Evolutionary conservation across 495 filamentous ascomycete species (phyloP), one percentile per base, ranked within the genome.

Genomic region (Trichoderma gamsii): DNA sequence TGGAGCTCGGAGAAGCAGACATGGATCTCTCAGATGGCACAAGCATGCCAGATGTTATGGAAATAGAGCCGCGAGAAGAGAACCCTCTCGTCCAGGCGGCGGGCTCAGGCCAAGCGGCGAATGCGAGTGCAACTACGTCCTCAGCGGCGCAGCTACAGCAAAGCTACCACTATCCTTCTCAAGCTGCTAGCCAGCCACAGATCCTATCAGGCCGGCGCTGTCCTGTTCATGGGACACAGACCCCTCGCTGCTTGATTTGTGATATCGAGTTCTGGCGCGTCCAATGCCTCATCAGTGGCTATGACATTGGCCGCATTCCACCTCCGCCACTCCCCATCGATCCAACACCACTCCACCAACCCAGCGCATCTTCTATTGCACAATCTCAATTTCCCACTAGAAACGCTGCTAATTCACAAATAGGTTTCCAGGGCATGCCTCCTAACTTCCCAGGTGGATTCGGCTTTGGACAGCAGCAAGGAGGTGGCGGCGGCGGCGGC

Each of bases 391-490:
- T 15, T 18, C 9, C 4, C 12, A 15, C 12, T 16, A 25, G 8
- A 16, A 38, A 61, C 56, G 56, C 4, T 13, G 66, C 38, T 18
- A 65, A 41, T 18, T 52, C n/a, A 15, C 71, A 71, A 56, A 69
- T 82, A 74, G 88, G 85, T 68, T 93, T 92, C 79, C 88, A 88
- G 74, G 85, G 84, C 43, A 83, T 83, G 74, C 87, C 87, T 73
- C 81, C 86, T 13, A 86, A 85, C 68, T 97, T 95, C 79, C 93
- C 93, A 75, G 89, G 90, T 65, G 87, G 84, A 68, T 93, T 94
- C 21, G 65, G 41, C 85, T 96, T 94, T 76, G 79, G 80, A 67
- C 81, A 82, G 67, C 86, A 88, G 72, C 85, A 87, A 69, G 74
- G 76, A 18, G 75, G 72, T 64, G 76, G 75, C 38, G 51, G 46